Conservation (phyloP, 2,329 filamentous ascomycete species). For the Pestalotiopsis fici region DNA sequence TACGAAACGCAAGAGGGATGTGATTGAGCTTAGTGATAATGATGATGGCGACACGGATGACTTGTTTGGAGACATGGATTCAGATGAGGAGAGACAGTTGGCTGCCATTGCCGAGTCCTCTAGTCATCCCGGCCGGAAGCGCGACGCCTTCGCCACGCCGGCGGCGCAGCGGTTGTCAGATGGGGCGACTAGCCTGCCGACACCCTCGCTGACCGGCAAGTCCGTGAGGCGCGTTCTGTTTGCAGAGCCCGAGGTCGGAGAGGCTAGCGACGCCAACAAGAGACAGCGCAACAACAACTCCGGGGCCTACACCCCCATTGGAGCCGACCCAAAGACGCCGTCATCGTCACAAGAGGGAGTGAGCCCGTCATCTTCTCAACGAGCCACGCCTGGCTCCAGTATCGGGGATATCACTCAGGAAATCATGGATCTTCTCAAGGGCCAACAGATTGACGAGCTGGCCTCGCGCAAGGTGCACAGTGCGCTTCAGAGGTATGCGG, state of each 20-base stretch:
- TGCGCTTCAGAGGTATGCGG: constrained; percentile 56
- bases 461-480: constrained; percentile 38
- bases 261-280: constrained; percentile 12
- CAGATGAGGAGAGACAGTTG: constrained; percentile 26
- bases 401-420: constrained; percentile 39
- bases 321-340: constrained; percentile 15
- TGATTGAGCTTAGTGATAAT: neutral
- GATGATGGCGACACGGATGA: constrained; percentile 16
- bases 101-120: constrained; percentile 21
- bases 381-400: constrained; percentile 18
- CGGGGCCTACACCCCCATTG: constrained; percentile 13
- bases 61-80: constrained; percentile 26
- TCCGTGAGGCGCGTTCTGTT: constrained; percentile 27
- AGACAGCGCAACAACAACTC: constrained; percentile 18
- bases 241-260: constrained; percentile 15
- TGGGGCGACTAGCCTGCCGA: constrained; percentile 21
- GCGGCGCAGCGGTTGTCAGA: constrained; percentile 10
- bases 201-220: constrained; percentile 24
- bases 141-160: constrained; percentile 19
- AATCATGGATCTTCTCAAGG: constrained; percentile 50
- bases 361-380: neutral
- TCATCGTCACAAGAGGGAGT: constrained; percentile 11
- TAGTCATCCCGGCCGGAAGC: neutral
- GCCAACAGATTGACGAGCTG: constrained; percentile 38
- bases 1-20: constrained; percentile 25